Evolutionary conservation across 2,329 filamentous ascomycete genomes (phyloP), one percentile per base, ranked within the genome.

Genomic region (Monilinia polystroma): DNA sequence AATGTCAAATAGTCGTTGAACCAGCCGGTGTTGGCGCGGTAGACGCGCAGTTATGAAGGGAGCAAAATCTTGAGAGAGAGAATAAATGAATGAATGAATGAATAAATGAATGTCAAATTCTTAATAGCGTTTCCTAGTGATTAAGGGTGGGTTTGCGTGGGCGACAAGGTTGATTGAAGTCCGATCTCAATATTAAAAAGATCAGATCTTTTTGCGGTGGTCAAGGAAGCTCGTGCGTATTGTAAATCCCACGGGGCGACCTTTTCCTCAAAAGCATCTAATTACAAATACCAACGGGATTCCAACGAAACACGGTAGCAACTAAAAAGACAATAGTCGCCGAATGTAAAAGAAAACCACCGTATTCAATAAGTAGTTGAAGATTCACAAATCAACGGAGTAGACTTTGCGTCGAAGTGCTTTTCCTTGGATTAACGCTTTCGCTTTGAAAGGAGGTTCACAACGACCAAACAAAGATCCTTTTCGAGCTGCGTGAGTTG

Each of bases 201-300:
- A 65, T 59, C 54, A 23, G 63, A 65, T 51, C 45, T 60, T 60
- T 60, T 60, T 60, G 45, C 32, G 29, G 47, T 60, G n/a, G 23
- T 51, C 35, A 26, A 60, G 32, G 45, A 60, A 66, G 63, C 63
- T 66, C 63, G 63, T 60, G 63, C 63, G 63, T 66, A 52, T 52
- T 56, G 32, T 49, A n/a, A 47, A 51, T 47, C 45, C 45, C 38
- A 41, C 38, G 20, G 12, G 49, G 49, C 49, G 58, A 35, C 29
- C 58, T 49, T 60, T 60, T 8, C 57, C 57, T 47, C 43, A n/a
- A 59, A 47, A 38, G 58, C 51, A 62, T 23, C n/a, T 47, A 63
- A 57, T 64, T 35, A 64, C 62, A 47, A 64, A 47, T 20, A 23
- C 38, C 51, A 43, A 45, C 49, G 35, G 51, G 23, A 32, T 23